These are phyloP conservation scores for Ganoderma leucocontextum DNA, from an alignment of 1,284 basidiomycete species.

Conservation along the genomic window DNA sequence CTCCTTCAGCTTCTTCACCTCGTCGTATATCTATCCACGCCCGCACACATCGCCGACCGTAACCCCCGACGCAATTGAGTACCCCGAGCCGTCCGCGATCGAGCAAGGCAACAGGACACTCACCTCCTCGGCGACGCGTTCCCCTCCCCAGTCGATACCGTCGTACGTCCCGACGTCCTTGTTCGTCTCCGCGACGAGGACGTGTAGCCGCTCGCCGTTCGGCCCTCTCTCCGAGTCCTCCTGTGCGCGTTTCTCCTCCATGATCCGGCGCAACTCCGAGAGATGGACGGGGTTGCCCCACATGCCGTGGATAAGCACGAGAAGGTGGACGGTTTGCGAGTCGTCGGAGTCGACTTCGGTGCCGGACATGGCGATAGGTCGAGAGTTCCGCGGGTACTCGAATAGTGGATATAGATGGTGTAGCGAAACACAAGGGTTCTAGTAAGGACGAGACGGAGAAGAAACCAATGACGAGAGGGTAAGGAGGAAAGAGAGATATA, in stretches of 20 bases:
- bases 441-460: background rate
- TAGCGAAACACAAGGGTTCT: background rate
- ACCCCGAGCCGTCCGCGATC: background rate
- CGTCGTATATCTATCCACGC: conserved; percentile 55
- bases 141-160: conserved; percentile 70
- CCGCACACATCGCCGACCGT: background rate
- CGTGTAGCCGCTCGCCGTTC: conserved; percentile 46
- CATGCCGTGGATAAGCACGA: conserved; percentile 83
- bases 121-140: conserved; percentile 73
- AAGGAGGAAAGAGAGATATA: background rate
- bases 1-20: conserved; percentile 59
- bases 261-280: conserved; percentile 52
- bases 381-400: background rate
- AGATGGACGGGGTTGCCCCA: conserved; percentile 79
- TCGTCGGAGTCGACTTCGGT: conserved; percentile 7
- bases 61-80: background rate
- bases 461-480: conserved; percentile 6
- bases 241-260: conserved; percentile 47
- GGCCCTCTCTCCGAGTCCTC: conserved; percentile 32
- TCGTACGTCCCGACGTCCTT: conserved; percentile 65
- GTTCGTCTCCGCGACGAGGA: conserved; percentile 58
- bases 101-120: conserved; percentile 11
- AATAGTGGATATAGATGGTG: background rate
- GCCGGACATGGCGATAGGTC: conserved; percentile 14
- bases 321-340: conserved; percentile 35